Percentiles rank a stretch among this genome's conserved stretches.
Evolutionary conservation across 768 basidiomycete species (phyloP).

Genomic region (Bullera alba): DNA sequence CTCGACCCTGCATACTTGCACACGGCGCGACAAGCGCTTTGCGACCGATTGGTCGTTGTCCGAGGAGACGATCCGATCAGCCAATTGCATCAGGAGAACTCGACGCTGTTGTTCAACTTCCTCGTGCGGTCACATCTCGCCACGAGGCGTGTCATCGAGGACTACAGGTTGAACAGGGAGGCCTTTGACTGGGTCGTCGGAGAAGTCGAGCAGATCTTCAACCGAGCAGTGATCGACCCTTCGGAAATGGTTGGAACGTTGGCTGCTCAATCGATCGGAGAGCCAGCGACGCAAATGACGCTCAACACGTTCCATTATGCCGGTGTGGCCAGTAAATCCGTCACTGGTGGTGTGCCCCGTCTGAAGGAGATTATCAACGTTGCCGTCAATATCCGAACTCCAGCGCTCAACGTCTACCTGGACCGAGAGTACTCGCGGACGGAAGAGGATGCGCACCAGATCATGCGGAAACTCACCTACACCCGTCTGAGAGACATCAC

Average conservation of each 20-base stretch:
- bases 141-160: constrained; percentile 76
- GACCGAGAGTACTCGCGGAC: constrained; percentile 53
- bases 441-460: constrained; percentile 50
- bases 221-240: constrained; percentile 80
- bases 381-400: constrained; percentile 96
- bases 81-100: constrained; percentile 72
- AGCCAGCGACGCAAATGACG: constrained; percentile 99
- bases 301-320: constrained; percentile 99
- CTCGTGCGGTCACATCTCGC: constrained; percentile 86
- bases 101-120: constrained; percentile 86
- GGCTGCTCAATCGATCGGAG: constrained; percentile 96
- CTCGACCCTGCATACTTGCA: constrained; percentile 82
- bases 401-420: constrained; percentile 79
- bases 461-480: constrained; percentile 59
- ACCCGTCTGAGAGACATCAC: constrained; percentile 92
- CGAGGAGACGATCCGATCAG: constrained; percentile 74
- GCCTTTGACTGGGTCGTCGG: constrained; percentile 98
- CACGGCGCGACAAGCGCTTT: constrained; percentile 66
- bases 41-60: constrained; percentile 72
- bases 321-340: constrained; percentile 99
- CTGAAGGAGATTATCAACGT: constrained; percentile 99
- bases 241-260: constrained; percentile 99
- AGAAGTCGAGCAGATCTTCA: constrained; percentile 93
- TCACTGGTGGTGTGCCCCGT: constrained; percentile 98
- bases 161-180: constrained; percentile 77